Conservation (phyloP, 352 stramenopile genomes). For the Phytophthora foliorum region DNA sequence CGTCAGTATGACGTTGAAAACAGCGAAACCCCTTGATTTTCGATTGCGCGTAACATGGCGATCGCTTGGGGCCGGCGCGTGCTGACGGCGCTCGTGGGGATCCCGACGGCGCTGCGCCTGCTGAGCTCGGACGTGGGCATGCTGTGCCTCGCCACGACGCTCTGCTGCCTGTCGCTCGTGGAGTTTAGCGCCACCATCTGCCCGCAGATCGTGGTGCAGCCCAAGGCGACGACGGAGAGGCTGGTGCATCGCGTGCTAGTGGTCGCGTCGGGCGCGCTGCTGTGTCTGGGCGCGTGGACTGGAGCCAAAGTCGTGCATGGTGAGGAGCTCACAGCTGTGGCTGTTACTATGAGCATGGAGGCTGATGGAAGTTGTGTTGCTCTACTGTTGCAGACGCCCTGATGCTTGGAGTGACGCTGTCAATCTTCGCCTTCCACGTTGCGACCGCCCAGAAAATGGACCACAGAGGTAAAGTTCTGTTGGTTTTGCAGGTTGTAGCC, state of each 20-base stretch:
- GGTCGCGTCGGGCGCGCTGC: slow-evolving; percentile 27
- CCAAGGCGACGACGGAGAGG: slow-evolving; percentile 17
- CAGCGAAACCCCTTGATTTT: slow-evolving; percentile 28
- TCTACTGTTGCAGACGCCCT: slow-evolving; percentile 44
- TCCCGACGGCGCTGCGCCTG: slow-evolving; percentile 66
- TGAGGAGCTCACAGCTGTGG: slow-evolving; percentile 12
- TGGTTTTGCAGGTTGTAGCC: background rate
- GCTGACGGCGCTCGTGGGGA: slow-evolving; percentile 65
- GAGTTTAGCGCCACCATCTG: slow-evolving; percentile 70
- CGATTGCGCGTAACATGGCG: slow-evolving; percentile 26
- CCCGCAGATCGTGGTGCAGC: slow-evolving; percentile 45
- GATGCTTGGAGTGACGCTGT: slow-evolving; percentile 36
- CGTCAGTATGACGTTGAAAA: background rate
- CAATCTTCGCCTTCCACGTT: slow-evolving; percentile 53
- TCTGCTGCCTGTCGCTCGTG: slow-evolving; percentile 65
- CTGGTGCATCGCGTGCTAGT: slow-evolving; percentile 40
- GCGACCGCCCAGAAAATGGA: slow-evolving; percentile 42
- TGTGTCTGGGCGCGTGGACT: slow-evolving; percentile 50
- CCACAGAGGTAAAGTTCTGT: slow-evolving; percentile 41
- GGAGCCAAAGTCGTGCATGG: slow-evolving; percentile 46
- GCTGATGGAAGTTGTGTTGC: slow-evolving; percentile 3
- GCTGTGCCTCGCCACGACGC: slow-evolving; percentile 51
- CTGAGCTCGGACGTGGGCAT: slow-evolving; percentile 61
- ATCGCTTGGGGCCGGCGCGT: slow-evolving; percentile 71
- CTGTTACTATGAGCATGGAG: background rate